Percentiles rank a stretch among this genome's conserved stretches.
Evolutionary conservation across 495 filamentous ascomycete genomes (phyloP).

Genomic region (Tuber aestivum): DNA sequence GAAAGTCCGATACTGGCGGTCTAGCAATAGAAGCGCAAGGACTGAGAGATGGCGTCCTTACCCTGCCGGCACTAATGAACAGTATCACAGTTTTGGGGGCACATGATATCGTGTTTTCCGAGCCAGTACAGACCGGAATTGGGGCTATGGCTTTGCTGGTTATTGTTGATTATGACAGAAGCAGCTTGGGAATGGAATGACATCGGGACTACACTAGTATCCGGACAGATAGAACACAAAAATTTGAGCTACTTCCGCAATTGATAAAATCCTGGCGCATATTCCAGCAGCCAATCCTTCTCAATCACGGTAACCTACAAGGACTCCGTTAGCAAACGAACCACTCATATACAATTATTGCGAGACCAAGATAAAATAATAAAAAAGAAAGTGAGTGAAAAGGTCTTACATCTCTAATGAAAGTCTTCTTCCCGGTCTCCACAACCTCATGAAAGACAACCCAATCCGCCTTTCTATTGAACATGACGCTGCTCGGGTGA

Average conservation of each 20-base stretch:
- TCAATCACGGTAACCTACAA: conserved; percentile 70
- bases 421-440: conserved; percentile 84
- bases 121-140: background rate
- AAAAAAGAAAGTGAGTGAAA: background rate
- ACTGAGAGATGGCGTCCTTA: background rate
- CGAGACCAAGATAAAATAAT: background rate
- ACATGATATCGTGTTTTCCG: background rate
- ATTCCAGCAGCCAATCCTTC: conserved; percentile 83
- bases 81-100: background rate
- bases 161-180: background rate
- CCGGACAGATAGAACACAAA: conserved; percentile 7
- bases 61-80: background rate
- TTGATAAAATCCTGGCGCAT: conserved; percentile 78
- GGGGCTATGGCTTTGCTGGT: background rate
- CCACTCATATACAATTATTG: background rate
- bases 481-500: conserved; percentile 91
- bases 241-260: conserved; percentile 43
- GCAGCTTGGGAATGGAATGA: background rate
- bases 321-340: background rate
- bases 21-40: background rate
- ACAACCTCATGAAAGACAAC: conserved; percentile 94
- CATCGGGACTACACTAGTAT: background rate
- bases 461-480: conserved; percentile 97
- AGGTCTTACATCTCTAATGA: conserved; percentile 63
- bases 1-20: background rate